phyloP scores from a whole-genome alignment of 371 early-diverging fungal species.

The Catenaria anguillulae region DNA sequence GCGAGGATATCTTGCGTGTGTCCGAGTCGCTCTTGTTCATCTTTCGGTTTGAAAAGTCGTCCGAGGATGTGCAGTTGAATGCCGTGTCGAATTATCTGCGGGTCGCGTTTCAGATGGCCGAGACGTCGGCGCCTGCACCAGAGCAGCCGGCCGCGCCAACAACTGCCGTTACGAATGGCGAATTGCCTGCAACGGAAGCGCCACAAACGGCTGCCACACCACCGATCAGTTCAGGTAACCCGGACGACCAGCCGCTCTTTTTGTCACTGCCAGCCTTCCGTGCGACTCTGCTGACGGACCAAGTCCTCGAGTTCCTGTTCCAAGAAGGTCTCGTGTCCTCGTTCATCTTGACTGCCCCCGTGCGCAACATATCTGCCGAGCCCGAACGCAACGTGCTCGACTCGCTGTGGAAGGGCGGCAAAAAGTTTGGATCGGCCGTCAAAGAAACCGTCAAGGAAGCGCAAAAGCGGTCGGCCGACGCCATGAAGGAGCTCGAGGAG shows the following conservation, averaged over 20 bases:
- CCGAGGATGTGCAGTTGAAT: slow-evolving; percentile 42
- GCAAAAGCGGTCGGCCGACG: neutral
- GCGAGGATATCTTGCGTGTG: slow-evolving; percentile 71
- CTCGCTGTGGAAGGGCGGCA: neutral
- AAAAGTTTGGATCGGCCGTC: neutral
- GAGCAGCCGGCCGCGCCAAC: neutral
- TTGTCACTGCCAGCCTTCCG: slow-evolving; percentile 2
- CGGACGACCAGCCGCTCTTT: neutral
- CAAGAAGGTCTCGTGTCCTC: neutral
- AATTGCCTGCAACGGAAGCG: no score
- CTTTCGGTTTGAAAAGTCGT: slow-evolving; percentile 28
- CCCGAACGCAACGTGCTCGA: neutral
- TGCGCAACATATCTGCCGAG: neutral
- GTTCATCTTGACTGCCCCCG: neutral
- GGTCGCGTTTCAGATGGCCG: slow-evolving; percentile 29
- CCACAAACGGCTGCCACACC: no score
- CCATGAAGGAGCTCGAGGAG: neutral
- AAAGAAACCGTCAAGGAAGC: neutral
- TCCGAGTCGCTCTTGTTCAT: slow-evolving; percentile 77
- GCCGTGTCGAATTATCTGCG: slow-evolving; percentile 55
- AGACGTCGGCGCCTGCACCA: neutral
- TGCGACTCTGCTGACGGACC: neutral
- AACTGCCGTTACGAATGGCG: neutral
- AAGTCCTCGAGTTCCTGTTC: slow-evolving; percentile 5
- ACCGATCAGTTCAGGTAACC: no score